Base-by-base conservation (phyloP, 1,284 basidiomycete species). In the Veloboletus limbatus region DNA sequence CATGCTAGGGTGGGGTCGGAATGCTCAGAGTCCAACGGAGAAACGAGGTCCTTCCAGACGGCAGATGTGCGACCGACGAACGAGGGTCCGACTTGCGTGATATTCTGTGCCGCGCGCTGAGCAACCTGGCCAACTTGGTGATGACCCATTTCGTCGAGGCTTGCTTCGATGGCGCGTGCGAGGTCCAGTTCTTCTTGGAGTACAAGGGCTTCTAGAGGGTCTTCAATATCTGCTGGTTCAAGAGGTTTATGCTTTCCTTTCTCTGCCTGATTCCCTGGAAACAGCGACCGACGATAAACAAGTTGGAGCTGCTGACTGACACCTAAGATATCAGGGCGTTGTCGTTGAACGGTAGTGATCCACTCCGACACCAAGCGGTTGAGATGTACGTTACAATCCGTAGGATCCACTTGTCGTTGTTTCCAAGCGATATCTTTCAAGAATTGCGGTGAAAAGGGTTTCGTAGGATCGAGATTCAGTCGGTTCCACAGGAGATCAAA, bases 111-210 rank as follows among this genome's bases (percentile, higher is more conserved):
- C 6, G 44, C 39, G 21, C 27, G 31, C 30, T 52, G 44, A 37
- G 49, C 45, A 26, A 57, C 17, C 32, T 45, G 27, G 45, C 43
- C 22, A 50, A 79, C 80, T 24, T 48, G 42, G 7, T 40, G 45
- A 20, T 49, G 48, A 10, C 36, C 35, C 22, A 48, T 34, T 16
- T 45, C 33, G 21, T 72, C 62, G 46, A 93, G 61, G 56, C 82
- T 87, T 6, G 85, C 83, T 54, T 85, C 81, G 43, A 93, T 86
- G 9, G 89, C 90, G 18, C 76, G 76, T 9, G 81, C 77, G 22
- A 92, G 59, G 51, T 90, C 82, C 30, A 59, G 37, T 37, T 69
- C 65, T 55, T 77, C 70, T 47, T 66, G 58, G 26, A 48, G 36
- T 9, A 42, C 47, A 26, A 68, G 48, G 14, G 55, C 54, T 34